Evolutionary conservation across 1,139 yeast species (phyloP), one percentile per base, ranked within the genome.

Genomic region (Pichia norvegensis): DNA sequence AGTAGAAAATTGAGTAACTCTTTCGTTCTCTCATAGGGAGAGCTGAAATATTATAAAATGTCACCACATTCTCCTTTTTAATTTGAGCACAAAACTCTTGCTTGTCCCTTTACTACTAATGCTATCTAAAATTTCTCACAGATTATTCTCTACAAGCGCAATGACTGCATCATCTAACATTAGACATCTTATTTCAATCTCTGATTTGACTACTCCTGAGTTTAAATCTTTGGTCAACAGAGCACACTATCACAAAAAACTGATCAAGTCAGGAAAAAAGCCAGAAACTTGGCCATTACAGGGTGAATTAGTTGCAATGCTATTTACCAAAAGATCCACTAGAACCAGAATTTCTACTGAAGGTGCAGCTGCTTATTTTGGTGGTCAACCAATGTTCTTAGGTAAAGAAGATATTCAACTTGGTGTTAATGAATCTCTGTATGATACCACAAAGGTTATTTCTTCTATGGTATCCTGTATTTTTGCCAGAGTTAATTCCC

Each of bases 321-420:
- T 92, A 42, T 92, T 92, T 64, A 76, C 88, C 49, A 92, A 92
- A 64, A 78, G 98, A 65, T 85, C 96, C 10, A 92, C 98, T 29
- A 78, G 98, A 67, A 92, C 98, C 33, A 79, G 98, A 65, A 79
- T 92, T 38, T 87, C 97, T 38, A 77, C 92, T 4, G 98, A 92
- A 65, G 97, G 95, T 44, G 98, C 98, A 4, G 86, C 90, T 16
- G 75, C 87, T 1, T 90, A 83, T 62, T 84, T 92, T 54, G 98
- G 98, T 19, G 98, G 94, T 8, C 94, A 82, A 55, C 96, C 98
- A 14, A 85, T 92, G 95, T 92, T 92, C 60, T 73, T 92, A 54
- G 97, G 98, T 45, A 86, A 84, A 58, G 97, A 90, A 56, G 98
- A 92, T 60, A 92, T 92, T 60, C 98, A 92, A 67, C 72, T 92